A percentile compares a stretch with the other conserved stretches of the same genome.
phyloP scores from a whole-genome alignment of 176 grass and related monocot species.

The Aegilops longissima region DNA sequence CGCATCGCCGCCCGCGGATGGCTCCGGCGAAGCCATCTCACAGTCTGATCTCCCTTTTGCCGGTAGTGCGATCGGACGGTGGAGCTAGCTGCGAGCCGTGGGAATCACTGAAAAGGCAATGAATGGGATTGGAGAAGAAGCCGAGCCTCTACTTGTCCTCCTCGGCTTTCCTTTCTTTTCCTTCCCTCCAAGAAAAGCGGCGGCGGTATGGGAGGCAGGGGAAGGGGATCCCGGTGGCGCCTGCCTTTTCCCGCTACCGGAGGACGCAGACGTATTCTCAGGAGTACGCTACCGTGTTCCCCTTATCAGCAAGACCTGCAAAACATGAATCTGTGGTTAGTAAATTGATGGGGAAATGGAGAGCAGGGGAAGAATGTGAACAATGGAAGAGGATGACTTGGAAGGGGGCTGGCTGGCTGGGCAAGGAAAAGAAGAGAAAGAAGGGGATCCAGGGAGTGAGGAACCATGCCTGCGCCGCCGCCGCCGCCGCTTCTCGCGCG shows the following conservation, averaged over 20 bases:
- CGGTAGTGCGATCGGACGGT: neutral
- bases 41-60: neutral
- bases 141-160: neutral
- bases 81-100: constrained; percentile 6
- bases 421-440: too few relatives aligned
- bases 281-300: neutral
- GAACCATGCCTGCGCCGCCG: too few relatives aligned
- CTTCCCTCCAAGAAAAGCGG: constrained; percentile 36
- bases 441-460: too few relatives aligned
- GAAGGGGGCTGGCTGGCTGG: too few relatives aligned
- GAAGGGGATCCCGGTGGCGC: neutral
- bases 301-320: too few relatives aligned
- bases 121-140: neutral
- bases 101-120: neutral
- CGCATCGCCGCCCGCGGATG: constrained; percentile 23
- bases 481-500: too few relatives aligned
- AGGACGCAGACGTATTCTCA: neutral
- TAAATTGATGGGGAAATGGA: too few relatives aligned
- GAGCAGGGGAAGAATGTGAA: too few relatives aligned
- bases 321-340: too few relatives aligned
- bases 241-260: neutral
- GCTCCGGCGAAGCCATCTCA: constrained; percentile 40
- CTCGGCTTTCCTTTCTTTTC: constrained; percentile 13
- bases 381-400: too few relatives aligned
- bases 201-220: neutral